Conservation (phyloP, 1,139 yeast species). For the Pichia sp. region DNA sequence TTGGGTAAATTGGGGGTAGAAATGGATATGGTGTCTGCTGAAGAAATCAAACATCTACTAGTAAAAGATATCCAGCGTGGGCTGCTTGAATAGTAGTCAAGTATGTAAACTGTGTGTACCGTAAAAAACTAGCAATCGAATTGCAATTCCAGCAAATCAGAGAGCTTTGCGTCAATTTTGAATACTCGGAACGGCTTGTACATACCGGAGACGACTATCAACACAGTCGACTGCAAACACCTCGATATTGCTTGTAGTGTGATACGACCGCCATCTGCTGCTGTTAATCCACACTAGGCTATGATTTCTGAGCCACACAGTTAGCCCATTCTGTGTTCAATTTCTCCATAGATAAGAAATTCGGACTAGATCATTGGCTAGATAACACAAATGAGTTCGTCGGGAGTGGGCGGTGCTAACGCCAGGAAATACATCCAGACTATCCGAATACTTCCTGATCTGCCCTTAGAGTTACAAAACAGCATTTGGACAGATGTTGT, state of each 20-base stretch:
- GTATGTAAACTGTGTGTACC: too few relatives aligned
- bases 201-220: neutral
- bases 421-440: neutral
- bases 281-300: too few relatives aligned
- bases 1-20: slow-evolving; percentile 13
- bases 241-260: neutral
- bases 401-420: too few relatives aligned
- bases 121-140: too few relatives aligned
- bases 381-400: neutral
- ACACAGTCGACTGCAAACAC: neutral
- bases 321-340: too few relatives aligned
- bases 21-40: slow-evolving; percentile 16
- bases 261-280: too few relatives aligned
- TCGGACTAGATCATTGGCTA: too few relatives aligned
- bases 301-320: too few relatives aligned
- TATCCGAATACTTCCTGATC: neutral
- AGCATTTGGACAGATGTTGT: slow-evolving; percentile 7
- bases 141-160: too few relatives aligned
- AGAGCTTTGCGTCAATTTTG: neutral
- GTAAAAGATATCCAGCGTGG: slow-evolving; percentile 22
- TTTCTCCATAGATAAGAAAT: too few relatives aligned
- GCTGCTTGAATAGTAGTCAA: slow-evolving; percentile 17
- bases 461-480: slow-evolving; percentile 11
- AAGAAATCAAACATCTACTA: slow-evolving; percentile 19
- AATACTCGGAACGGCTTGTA: slow-evolving; percentile 1